A percentile compares a stretch with the other conserved stretches of the same genome.
Evolutionary conservation across 2,329 filamentous ascomycete species (phyloP).

Genomic region (Aspergillus sp.): DNA sequence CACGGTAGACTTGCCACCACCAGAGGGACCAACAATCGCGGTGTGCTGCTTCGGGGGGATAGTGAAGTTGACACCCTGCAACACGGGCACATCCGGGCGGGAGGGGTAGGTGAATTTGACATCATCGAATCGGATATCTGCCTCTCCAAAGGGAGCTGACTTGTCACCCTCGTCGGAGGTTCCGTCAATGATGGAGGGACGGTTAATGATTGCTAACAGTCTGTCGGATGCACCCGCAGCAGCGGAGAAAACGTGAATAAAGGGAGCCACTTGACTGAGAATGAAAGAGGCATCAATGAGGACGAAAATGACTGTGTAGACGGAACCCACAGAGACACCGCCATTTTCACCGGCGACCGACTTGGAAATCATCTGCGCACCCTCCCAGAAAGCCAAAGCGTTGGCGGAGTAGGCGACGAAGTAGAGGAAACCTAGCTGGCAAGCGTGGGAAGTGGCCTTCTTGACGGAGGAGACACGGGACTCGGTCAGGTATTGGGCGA

Average conservation of each 20-base stretch:
- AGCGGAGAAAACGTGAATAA: constrained; percentile 44
- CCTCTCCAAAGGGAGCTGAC: constrained; percentile 11
- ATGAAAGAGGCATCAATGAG: constrained; percentile 34
- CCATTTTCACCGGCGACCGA: constrained; percentile 13
- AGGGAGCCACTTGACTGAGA: constrained; percentile 33
- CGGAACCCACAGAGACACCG: constrained; percentile 27
- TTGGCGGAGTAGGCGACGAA: constrained; percentile 65
- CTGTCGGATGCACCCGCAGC: constrained; percentile 53
- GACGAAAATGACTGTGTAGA: constrained; percentile 35
- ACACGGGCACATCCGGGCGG: constrained; percentile 29
- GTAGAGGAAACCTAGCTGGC: constrained; percentile 58
- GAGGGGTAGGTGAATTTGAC: constrained; percentile 35
- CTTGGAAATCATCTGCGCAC: constrained; percentile 50
- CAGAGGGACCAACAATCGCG: constrained; percentile 47
- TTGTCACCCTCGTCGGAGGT: constrained; percentile 23
- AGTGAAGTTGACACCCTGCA: constrained; percentile 25
- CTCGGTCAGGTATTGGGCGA: constrained; percentile 46
- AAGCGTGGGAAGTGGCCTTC: constrained; percentile 53
- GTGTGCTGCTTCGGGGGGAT: constrained; percentile 34
- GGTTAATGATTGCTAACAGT: constrained; percentile 55
- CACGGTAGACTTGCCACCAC: constrained; percentile 50
- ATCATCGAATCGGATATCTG: constrained; percentile 25
- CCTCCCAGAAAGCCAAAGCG: constrained; percentile 64
- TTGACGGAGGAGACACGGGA: constrained; percentile 51
- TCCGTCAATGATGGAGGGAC: constrained; percentile 43